These are phyloP conservation scores for Nannochloropsis granulata DNA, from an alignment of 108 stramenopile genomes.

Conservation along the genomic window DNA sequence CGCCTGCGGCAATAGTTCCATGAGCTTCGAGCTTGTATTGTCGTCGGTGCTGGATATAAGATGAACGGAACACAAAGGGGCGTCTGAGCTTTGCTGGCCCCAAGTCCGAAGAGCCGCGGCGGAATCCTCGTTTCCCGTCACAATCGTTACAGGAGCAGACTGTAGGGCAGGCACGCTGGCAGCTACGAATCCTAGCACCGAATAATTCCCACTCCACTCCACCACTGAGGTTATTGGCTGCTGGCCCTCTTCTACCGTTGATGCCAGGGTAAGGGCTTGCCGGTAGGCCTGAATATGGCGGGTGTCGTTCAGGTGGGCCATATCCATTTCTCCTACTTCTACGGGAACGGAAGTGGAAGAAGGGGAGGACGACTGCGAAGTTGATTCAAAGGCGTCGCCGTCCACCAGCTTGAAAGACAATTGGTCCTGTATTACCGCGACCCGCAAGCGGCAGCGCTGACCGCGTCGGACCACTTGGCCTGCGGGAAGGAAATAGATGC, in stretches of 20 bases:
- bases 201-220: background rate
- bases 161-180: background rate
- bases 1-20: background rate
- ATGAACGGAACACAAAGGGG: background rate
- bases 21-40: slow-evolving; percentile 5
- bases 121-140: background rate
- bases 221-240: background rate
- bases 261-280: background rate
- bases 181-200: background rate
- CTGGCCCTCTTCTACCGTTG: background rate
- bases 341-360: background rate
- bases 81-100: background rate
- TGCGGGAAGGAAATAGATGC: background rate
- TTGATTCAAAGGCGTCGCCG: background rate
- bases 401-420: background rate
- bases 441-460: background rate
- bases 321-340: slow-evolving; percentile 26
- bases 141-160: background rate
- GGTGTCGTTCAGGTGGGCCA: slow-evolving; percentile 20
- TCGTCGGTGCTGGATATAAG: slow-evolving; percentile 5
- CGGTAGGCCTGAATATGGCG: slow-evolving; percentile 4
- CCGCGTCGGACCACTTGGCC: background rate
- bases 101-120: background rate
- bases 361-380: background rate
- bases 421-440: background rate